Evolutionary conservation across 1,284 basidiomycete genomes (phyloP).

Genomic region (Trichosporon asahii): DNA sequence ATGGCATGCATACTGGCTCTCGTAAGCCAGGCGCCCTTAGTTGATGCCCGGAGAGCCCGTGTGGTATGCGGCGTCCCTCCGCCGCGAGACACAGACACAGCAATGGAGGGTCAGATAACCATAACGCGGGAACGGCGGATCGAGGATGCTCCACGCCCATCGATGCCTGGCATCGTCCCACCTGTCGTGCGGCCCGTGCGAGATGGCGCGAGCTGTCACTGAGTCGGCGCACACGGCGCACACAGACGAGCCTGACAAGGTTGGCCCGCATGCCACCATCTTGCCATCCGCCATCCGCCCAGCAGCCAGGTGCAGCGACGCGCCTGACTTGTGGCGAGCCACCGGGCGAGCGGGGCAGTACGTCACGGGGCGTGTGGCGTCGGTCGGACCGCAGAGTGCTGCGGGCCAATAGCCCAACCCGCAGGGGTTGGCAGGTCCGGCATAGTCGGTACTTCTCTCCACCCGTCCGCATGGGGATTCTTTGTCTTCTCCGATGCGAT

Average conservation of each 20-base stretch:
- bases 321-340: neutral
- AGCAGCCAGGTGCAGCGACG: too few relatives aligned
- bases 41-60: neutral
- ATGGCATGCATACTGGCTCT: neutral
- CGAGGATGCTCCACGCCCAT: neutral
- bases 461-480: neutral
- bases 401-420: neutral
- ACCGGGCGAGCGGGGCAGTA: neutral
- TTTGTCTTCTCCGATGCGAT: too few relatives aligned
- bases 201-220: neutral
- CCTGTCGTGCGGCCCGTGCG: neutral
- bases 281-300: too few relatives aligned
- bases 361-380: neutral
- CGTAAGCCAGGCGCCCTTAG: neutral
- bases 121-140: neutral
- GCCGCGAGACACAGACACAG: neutral
- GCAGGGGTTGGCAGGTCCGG: neutral
- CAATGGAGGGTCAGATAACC: neutral
- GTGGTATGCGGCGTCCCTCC: neutral
- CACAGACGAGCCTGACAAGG: neutral
- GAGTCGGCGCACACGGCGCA: neutral
- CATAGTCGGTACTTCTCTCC: neutral
- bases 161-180: neutral
- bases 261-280: neutral
- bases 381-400: neutral